Base-by-base conservation (phyloP, 1,139 yeast species). In the Taphrina confusa region DNA sequence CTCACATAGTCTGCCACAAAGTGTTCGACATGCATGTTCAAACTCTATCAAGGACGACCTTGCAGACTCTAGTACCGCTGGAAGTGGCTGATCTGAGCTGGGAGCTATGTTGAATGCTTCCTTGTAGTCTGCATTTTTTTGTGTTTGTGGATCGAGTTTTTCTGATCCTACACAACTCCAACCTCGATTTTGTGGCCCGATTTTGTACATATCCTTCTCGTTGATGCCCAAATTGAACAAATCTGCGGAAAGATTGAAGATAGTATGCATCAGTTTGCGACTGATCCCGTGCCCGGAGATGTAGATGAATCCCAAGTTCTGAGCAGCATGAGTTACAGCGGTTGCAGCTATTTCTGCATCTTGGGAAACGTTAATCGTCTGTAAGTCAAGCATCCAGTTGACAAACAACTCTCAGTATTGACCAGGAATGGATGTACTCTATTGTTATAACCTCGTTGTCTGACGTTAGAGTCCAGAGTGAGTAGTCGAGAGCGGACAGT, bases 301-400 rank as follows among this genome's bases (percentile, higher is more conserved):
- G 66, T 85, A 84, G 46, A 86, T 74, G 67, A 87, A 86, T 0
- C 95, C 94, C 64, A 84, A 85, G 0, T 81, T 73, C 14, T 81
- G 75, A 5, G 89, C 88, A 0, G 92, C 92, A 3, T 80, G 74
- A 9, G 84, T 75, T 16, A 87, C 75, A 56, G 77, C 74, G 5
- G 75, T 75, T 0, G 83, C 85, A 0, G 85, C 78, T 11, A 66
- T 62, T 14, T 70, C 68, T 62, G 78, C 74, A 40, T 78, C 68
- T 4, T 68, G 65, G n/a, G 84, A 74, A 11, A 86, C 77, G 66
- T 86, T 88, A 16, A 86, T 52, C 14, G 51, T 54, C 44, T 20
- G 44, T 28, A 54, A 47, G 9, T 54, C 44, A 30, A 51, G 47
- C 49, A 36, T 44, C 12, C 14, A 12, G 37, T 6, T 12, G 4